Evolutionary conservation across 129 eudicot species (phyloP).

Genomic region (Logfia minima): DNA sequence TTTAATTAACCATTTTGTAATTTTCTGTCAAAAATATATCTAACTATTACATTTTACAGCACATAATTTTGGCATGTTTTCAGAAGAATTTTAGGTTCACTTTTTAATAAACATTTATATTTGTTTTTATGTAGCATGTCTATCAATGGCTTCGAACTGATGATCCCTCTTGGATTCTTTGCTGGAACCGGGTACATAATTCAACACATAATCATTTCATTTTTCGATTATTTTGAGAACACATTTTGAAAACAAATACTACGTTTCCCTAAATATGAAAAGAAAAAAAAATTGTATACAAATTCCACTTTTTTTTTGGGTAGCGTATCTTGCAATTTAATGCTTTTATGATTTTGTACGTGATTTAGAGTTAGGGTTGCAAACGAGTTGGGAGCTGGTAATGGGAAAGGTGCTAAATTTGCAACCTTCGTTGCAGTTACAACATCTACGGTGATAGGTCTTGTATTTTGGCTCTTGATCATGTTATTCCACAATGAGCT

Average conservation of each 20-base stretch:
- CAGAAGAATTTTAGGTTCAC: no score
- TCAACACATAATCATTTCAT: neutral
- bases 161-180: slow-evolving; percentile 75
- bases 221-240: neutral
- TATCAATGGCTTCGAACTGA: slow-evolving; percentile 75
- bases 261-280: no score
- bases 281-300: neutral
- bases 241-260: neutral
- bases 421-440: slow-evolving; percentile 63
- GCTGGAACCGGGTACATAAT: slow-evolving; percentile 69
- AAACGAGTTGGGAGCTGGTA: slow-evolving; percentile 87
- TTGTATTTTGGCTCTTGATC: slow-evolving; percentile 60
- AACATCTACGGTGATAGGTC: slow-evolving; percentile 55
- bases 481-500: slow-evolving; percentile 62
- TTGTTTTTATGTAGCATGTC: slow-evolving; percentile 56
- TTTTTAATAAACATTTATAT: neutral
- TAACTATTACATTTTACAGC: neutral
- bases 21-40: neutral
- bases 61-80: neutral
- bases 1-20: neutral
- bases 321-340: neutral
- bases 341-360: neutral
- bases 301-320: no score
- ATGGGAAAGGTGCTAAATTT: slow-evolving; percentile 80
- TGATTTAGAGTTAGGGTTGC: slow-evolving; percentile 66